A percentile compares a stretch with the other conserved stretches of the same genome.
phyloP scores from a whole-genome alignment of 2,329 filamentous ascomycete species.

The Botryotinia narcissicola region DNA sequence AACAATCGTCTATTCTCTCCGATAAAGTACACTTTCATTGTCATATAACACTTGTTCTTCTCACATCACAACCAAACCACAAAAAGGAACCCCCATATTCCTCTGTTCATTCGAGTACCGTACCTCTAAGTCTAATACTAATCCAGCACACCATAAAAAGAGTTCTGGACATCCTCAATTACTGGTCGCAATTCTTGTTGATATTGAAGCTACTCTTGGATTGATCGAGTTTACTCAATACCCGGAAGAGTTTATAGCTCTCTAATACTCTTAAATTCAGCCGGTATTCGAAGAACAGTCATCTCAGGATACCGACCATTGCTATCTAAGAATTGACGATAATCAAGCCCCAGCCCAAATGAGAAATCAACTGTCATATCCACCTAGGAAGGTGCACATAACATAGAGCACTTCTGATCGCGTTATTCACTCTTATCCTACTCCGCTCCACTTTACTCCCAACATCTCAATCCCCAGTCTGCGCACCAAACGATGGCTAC shows the following conservation, averaged over 20 bases:
- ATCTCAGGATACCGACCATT: background rate
- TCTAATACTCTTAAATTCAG: background rate
- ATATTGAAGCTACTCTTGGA: background rate
- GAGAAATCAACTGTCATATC: too few species aligned
- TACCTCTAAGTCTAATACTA: background rate
- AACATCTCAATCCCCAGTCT: background rate
- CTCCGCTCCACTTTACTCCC: background rate
- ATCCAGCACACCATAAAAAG: background rate
- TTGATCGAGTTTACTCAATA: too few species aligned
- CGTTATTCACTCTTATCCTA: background rate
- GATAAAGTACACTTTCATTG: background rate
- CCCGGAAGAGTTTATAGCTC: background rate
- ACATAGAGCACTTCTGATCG: background rate
- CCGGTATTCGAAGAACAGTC: fast-evolving
- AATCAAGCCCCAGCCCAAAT: background rate
- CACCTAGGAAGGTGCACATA: background rate
- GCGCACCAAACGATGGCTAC: background rate
- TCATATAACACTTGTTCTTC: background rate
- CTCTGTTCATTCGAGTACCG: background rate
- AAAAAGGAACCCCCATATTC: background rate
- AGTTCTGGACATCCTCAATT: too few species aligned
- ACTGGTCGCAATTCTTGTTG: too few species aligned
- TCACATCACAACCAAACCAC: background rate
- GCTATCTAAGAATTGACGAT: background rate
- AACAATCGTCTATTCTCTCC: background rate